These are phyloP conservation scores for Saccharomycopsis hybrid DNA, from an alignment of 1,139 yeast genomes.

Conservation along the genomic window DNA sequence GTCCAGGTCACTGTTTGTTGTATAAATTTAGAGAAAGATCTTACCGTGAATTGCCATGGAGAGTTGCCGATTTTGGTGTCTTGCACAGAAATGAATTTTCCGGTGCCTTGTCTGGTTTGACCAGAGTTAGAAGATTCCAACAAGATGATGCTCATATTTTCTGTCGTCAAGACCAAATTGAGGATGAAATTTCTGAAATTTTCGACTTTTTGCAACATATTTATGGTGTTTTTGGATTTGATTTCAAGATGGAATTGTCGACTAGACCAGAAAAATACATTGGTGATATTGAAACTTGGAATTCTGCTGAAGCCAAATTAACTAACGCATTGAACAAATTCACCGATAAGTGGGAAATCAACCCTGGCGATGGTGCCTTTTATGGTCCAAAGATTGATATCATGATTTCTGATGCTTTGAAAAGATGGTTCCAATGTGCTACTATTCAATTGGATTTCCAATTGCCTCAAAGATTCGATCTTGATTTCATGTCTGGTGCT, in stretches of 20 bases:
- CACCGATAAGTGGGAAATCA: conserved; percentile 82
- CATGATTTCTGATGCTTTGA: conserved; percentile 83
- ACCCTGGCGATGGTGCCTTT: conserved; percentile 97
- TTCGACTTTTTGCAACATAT: conserved; percentile 74
- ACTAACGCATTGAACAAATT: conserved; percentile 69
- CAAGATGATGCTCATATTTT: conserved; percentile 98
- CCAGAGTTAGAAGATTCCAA: conserved; percentile 96
- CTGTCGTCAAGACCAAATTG: conserved; percentile 87
- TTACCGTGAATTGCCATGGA: conserved; percentile 90
- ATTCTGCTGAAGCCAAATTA: conserved; percentile 74
- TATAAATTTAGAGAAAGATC: conserved; percentile 86
- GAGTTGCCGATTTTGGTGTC: conserved; percentile 95
- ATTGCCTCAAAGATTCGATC: conserved; percentile 83
- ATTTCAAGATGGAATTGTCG: conserved; percentile 82
- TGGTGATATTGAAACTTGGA: conserved; percentile 85
- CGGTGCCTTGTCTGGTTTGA: conserved; percentile 84
- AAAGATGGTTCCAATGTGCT: conserved; percentile 97
- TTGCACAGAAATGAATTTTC: conserved; percentile 93
- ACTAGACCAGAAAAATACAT: conserved; percentile 92
- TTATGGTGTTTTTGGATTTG: conserved; percentile 82
- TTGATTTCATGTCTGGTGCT: conserved; percentile 75
- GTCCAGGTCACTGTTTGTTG: conserved; percentile 95
- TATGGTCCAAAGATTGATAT: conserved; percentile 98
- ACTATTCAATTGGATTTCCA: conserved; percentile 98
- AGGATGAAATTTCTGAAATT: conserved; percentile 68